A percentile compares a stretch with the other conserved stretches of the same genome.
Conservation (phyloP, 1,284 basidiomycete genomes). For the Ceratobasidium sp. region DNA sequence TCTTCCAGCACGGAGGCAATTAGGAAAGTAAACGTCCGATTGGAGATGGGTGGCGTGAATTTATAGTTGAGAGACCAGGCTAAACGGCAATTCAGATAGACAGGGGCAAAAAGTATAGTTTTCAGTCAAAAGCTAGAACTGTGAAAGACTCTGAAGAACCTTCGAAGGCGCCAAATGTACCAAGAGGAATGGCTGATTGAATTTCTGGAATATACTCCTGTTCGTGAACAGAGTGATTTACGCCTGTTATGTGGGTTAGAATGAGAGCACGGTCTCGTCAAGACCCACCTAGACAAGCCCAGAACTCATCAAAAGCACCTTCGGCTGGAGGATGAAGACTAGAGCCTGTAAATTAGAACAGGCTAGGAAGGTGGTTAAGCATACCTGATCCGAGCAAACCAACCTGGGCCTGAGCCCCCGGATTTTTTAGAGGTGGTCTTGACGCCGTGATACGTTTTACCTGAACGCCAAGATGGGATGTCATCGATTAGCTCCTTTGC, state of each 20-base stretch:
- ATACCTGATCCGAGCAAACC: slow-evolving; percentile 16
- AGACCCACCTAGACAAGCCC: slow-evolving; percentile 24
- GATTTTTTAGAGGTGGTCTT: background rate
- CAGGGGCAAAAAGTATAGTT: background rate
- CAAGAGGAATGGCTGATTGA: background rate
- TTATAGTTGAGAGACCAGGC: slow-evolving; percentile 32
- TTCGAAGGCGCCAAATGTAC: slow-evolving; percentile 25
- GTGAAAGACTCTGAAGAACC: slow-evolving; percentile 1
- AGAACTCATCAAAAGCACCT: slow-evolving; percentile 25
- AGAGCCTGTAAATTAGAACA: background rate
- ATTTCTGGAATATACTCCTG: slow-evolving; percentile 35
- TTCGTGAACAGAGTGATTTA: slow-evolving; percentile 25
- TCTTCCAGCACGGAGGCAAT: slow-evolving; percentile 31
- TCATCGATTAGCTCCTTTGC: slow-evolving; percentile 4
- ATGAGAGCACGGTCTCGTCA: too few relatives aligned
- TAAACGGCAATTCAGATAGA: background rate
- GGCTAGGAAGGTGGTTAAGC: background rate
- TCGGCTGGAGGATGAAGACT: slow-evolving; percentile 6
- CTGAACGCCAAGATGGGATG: slow-evolving; percentile 14
- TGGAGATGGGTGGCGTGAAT: slow-evolving; percentile 22
- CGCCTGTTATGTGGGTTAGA: background rate
- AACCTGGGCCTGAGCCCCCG: background rate
- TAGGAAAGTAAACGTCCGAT: slow-evolving; percentile 27
- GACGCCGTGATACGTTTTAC: slow-evolving; percentile 12
- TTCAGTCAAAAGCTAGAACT: too few relatives aligned